phyloP scores from a whole-genome alignment of 2,329 filamentous ascomycete species.

The Didymella pomorum region DNA sequence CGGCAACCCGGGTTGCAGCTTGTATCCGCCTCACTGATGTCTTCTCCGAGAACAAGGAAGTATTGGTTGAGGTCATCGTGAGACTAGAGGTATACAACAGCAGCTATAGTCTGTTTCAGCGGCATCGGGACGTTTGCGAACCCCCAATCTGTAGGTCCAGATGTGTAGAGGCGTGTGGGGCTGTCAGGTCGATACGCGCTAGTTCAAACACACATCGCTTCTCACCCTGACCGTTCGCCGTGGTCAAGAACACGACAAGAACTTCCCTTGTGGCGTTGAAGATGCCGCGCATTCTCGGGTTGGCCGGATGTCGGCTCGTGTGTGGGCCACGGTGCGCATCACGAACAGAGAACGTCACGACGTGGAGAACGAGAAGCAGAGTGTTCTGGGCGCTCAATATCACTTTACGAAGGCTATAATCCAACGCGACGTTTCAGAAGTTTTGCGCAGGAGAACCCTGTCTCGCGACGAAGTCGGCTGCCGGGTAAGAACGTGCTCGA shows the following conservation, averaged over 20 bases:
- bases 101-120: conserved; percentile 37
- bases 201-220: conserved; percentile 17
- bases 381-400: conserved; percentile 8
- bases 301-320: conserved; percentile 2
- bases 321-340: not conserved
- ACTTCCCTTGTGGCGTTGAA: not conserved
- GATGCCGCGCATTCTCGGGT: not conserved
- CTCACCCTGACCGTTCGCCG: conserved; percentile 3
- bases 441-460: not conserved
- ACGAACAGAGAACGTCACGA: not conserved
- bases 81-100: conserved; percentile 20
- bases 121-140: conserved; percentile 23
- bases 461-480: not conserved
- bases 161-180: conserved; percentile 9
- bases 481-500: not conserved
- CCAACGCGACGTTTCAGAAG: conserved; percentile 7
- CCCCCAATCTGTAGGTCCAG: conserved; percentile 4
- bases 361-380: not conserved
- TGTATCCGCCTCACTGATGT: not conserved
- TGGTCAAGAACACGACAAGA: conserved; percentile 1
- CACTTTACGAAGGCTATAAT: conserved; percentile 1
- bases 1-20: not conserved
- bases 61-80: conserved; percentile 16
- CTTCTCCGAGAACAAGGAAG: not conserved
- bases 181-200: conserved; percentile 4